phyloP scores from a whole-genome alignment of 2,329 filamentous ascomycete species.

The Pseudogymnoascus sp. region DNA sequence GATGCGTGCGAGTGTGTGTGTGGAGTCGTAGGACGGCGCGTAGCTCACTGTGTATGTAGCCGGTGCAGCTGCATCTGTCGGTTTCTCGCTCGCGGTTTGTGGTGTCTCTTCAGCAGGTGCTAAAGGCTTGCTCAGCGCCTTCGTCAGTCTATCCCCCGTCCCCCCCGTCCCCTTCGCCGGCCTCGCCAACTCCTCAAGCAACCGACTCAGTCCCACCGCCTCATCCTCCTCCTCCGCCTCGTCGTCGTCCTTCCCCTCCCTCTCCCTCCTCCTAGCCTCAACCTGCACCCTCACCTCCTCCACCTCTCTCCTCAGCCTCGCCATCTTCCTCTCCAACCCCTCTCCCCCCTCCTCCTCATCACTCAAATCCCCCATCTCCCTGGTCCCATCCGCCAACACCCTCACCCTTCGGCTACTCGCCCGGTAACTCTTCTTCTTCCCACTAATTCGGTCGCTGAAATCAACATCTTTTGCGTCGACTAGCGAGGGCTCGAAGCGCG shows the following conservation, averaged over 20 bases:
- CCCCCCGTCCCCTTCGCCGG: slow-evolving; percentile 13
- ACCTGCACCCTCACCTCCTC: slow-evolving; percentile 59
- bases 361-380: slow-evolving; percentile 65
- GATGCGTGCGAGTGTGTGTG: slow-evolving; percentile 66
- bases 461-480: slow-evolving; percentile 74
- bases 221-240: slow-evolving; percentile 41
- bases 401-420: slow-evolving; percentile 60
- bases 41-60: slow-evolving; percentile 59
- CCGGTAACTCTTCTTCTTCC: slow-evolving; percentile 76
- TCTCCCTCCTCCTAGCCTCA: slow-evolving; percentile 43
- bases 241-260: slow-evolving; percentile 32
- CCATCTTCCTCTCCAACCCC: slow-evolving; percentile 67
- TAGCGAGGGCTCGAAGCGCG: slow-evolving; percentile 65
- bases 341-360: slow-evolving; percentile 70
- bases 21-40: slow-evolving; percentile 55
- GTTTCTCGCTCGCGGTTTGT: slow-evolving; percentile 17
- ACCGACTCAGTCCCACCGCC: slow-evolving; percentile 60
- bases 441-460: slow-evolving; percentile 80
- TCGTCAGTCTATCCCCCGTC: slow-evolving; percentile 22
- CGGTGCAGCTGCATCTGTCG: slow-evolving; percentile 19
- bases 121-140: slow-evolving; percentile 14
- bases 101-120: slow-evolving; percentile 19
- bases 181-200: slow-evolving; percentile 54
- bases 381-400: slow-evolving; percentile 52
- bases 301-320: slow-evolving; percentile 73